These are phyloP conservation scores for Eucalyptus sp. DNA, from an alignment of 345 rosid genomes.

Conservation along the genomic window DNA sequence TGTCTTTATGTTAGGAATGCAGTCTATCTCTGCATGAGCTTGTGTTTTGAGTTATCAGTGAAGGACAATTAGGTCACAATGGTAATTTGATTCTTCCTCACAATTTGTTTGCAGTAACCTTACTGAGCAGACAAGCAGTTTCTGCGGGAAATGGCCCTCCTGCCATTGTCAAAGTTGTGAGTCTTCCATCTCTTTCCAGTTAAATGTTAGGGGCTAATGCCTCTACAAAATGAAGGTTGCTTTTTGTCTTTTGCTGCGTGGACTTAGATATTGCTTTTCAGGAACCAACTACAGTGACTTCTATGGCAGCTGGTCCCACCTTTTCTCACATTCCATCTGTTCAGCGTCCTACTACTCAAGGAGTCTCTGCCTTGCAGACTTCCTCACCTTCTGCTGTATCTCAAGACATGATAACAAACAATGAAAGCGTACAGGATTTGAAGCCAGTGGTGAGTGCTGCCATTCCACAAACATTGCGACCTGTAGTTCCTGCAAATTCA, in stretches of 20 bases:
- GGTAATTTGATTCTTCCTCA: background rate
- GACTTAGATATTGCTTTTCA: slow-evolving; percentile 12
- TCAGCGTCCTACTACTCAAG: slow-evolving; percentile 69
- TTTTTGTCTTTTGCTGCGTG: background rate
- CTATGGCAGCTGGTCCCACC: slow-evolving; percentile 50
- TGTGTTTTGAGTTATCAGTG: background rate
- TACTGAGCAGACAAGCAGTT: slow-evolving; percentile 50
- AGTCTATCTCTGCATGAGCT: background rate
- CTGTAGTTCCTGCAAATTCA: slow-evolving; percentile 76
- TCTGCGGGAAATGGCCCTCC: slow-evolving; percentile 64
- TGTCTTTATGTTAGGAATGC: background rate
- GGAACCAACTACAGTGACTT: slow-evolving; percentile 85
- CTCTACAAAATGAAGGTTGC: background rate
- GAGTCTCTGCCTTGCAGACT: slow-evolving; percentile 59
- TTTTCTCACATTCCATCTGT: slow-evolving; percentile 67
- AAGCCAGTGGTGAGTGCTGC: slow-evolving; percentile 73
- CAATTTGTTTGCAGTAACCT: slow-evolving; percentile 31
- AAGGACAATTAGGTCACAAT: background rate
- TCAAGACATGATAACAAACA: slow-evolving; percentile 56
- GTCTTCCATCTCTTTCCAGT: slow-evolving; percentile 11
- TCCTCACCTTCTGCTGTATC: slow-evolving; percentile 63
- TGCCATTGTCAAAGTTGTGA: slow-evolving; percentile 88
- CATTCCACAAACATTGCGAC: slow-evolving; percentile 54
- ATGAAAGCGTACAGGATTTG: slow-evolving; percentile 54
- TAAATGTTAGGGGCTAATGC: background rate